phyloP scores from a whole-genome alignment of 108 stramenopile genomes.

The Mediolabrus comicus region DNA sequence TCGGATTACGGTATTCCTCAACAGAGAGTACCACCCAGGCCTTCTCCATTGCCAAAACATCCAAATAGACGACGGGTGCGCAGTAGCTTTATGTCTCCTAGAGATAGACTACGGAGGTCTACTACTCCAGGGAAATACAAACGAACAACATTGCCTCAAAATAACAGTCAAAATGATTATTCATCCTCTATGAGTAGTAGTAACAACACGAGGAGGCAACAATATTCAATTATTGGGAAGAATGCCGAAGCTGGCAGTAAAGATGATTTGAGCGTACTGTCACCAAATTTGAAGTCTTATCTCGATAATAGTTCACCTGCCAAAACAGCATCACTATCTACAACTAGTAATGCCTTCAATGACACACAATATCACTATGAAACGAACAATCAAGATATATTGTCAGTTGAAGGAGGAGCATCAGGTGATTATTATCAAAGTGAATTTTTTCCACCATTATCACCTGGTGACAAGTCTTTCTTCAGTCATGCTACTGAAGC shows the following conservation, averaged over 20 bases:
- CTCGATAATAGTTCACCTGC: neutral
- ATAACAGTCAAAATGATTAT: no score
- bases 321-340: neutral
- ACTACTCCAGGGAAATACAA: neutral
- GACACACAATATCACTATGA: neutral
- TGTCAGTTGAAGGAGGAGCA: neutral
- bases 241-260: no score
- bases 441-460: neutral
- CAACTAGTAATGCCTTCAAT: neutral
- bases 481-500: neutral
- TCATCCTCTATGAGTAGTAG: no score
- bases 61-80: neutral
- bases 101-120: neutral
- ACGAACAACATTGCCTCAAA: neutral
- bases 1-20: conserved; percentile 1
- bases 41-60: neutral
- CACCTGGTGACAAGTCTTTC: neutral
- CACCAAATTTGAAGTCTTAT: no score
- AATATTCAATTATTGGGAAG: no score
- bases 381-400: neutral
- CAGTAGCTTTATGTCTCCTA: neutral
- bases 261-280: no score
- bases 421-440: neutral
- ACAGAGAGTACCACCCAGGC: neutral
- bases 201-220: no score